These are phyloP conservation scores for Lachancea dasiensis DNA, from an alignment of 805 yeast species.

Conservation along the genomic window DNA sequence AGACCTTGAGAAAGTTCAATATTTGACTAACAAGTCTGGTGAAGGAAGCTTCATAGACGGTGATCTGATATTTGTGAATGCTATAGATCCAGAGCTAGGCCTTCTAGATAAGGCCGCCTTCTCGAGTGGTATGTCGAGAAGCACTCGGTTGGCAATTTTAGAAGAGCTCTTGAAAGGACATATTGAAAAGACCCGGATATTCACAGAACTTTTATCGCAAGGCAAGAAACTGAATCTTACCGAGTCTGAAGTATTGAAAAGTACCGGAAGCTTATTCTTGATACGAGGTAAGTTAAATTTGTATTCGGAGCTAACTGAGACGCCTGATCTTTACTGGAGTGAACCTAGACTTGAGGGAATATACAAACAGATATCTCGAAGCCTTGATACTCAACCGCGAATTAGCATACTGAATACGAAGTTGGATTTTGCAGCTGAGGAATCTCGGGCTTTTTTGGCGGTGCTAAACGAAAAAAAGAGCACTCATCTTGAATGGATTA, in stretches of 20 bases:
- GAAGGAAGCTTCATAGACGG: constrained; percentile 48
- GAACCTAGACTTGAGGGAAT: constrained; percentile 79
- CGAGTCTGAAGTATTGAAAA: constrained; percentile 55
- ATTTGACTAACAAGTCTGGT: constrained; percentile 11
- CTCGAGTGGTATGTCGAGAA: constrained; percentile 79
- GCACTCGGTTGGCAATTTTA: constrained; percentile 76
- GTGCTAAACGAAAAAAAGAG: constrained; percentile 73
- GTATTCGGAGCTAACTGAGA: constrained; percentile 82
- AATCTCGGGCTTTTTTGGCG: constrained; percentile 68
- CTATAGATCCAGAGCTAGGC: constrained; percentile 39
- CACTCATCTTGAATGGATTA: constrained; percentile 80
- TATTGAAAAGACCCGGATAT: constrained; percentile 52
- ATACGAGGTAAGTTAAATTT: constrained; percentile 78
- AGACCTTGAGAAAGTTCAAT: constrained; percentile 12
- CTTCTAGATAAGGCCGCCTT: constrained; percentile 80
- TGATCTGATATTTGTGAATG: constrained; percentile 66
- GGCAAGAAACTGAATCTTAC: constrained; percentile 50
- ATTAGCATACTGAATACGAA: constrained; percentile 76
- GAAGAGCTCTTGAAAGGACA: constrained; percentile 69
- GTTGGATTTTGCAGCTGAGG: constrained; percentile 86
- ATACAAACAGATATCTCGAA: constrained; percentile 62
- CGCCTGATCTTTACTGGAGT: constrained; percentile 91
- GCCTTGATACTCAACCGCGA: constrained; percentile 70
- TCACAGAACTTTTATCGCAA: constrained; percentile 59
- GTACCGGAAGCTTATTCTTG: constrained; percentile 70